phyloP scores from a whole-genome alignment of 768 basidiomycete genomes.

The Lyophyllum decastes region DNA sequence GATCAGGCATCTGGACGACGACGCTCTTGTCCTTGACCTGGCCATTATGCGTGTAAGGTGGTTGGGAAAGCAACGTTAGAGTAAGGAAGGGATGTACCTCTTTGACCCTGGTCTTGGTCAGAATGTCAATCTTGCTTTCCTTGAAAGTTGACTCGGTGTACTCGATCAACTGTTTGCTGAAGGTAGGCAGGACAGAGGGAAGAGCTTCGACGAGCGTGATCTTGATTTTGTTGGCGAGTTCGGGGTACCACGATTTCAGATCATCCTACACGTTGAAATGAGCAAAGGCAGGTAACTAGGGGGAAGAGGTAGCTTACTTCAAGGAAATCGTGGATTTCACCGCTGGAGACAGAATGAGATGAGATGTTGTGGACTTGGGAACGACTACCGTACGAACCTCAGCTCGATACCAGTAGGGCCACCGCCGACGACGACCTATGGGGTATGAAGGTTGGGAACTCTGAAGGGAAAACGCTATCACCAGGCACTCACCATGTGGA shows the following conservation, averaged over 20 bases:
- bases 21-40: constrained; percentile 79
- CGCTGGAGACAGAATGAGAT: constrained; percentile 39
- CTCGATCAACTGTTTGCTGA: constrained; percentile 88
- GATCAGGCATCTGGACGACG: constrained; percentile 90
- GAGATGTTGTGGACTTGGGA: not conserved
- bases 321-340: constrained; percentile 87
- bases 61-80: not conserved
- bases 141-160: constrained; percentile 97
- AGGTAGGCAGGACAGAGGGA: constrained; percentile 93
- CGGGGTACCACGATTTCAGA: constrained; percentile 91
- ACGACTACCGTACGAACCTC: constrained; percentile 41
- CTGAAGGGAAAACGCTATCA: too few relatives aligned
- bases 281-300: not conserved
- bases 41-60: not conserved
- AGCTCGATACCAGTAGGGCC: constrained; percentile 97
- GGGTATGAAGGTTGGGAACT: too few relatives aligned
- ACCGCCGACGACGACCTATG: constrained; percentile 85
- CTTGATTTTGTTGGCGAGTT: constrained; percentile 83
- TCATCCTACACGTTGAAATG: constrained; percentile 51
- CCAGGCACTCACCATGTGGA: constrained; percentile 71
- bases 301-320: constrained; percentile 41
- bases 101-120: constrained; percentile 99
- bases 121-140: constrained; percentile 93
- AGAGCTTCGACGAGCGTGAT: constrained; percentile 97
- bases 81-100: constrained; percentile 41